Base-by-base conservation (phyloP, 1,284 basidiomycete species). In the Inonotus obliquus region DNA sequence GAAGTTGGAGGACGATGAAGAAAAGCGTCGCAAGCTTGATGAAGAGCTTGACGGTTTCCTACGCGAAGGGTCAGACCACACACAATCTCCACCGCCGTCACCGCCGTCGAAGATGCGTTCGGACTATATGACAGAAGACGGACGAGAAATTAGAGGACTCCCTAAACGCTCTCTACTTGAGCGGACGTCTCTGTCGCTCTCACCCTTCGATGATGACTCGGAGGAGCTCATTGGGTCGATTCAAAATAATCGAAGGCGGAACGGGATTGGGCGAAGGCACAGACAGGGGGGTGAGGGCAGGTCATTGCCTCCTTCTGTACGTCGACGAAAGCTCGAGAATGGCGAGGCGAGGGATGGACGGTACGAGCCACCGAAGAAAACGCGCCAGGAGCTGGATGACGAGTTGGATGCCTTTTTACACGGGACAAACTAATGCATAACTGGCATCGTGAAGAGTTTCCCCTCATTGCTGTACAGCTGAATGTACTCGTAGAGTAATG, bases 361-460 rank as follows among this genome's bases (percentile, higher is more conserved):
- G 51, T 69, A 69, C 53, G 72, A 72, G 58, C 77, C 80, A 48
- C 81, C 81, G 10, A 77, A 67, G 48, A 82, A 83, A 70, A 88
- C 83, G 0, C 83, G 83, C 68, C 81, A 87, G 70, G 87, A 91
- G 67, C 75, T 91, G 41, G 89, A 91, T 66, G 88, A 86, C 54
- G 89, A 91, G 68, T 73, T 91, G 55, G 89, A 91, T 55, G 86
- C 86, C 14, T 91, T 91, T 71, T 71, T 89, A 65, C 80, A 80
- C n/a, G 74, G 77, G 61, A 73, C 73, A 61, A 41, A 37, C 54
- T 60, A 41, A 54, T 7, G 27, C 17, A 2, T 53, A n/a, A n/a
- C 19, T 27, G 17, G 47, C 19, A 17, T 25, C 39, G 1, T 59
- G 23, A 21, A 23, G 35, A 19, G n/a, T 39, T 6, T 11, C n/a